phyloP scores from a whole-genome alignment of 306 rosid species.

The Quercus bicolor region DNA sequence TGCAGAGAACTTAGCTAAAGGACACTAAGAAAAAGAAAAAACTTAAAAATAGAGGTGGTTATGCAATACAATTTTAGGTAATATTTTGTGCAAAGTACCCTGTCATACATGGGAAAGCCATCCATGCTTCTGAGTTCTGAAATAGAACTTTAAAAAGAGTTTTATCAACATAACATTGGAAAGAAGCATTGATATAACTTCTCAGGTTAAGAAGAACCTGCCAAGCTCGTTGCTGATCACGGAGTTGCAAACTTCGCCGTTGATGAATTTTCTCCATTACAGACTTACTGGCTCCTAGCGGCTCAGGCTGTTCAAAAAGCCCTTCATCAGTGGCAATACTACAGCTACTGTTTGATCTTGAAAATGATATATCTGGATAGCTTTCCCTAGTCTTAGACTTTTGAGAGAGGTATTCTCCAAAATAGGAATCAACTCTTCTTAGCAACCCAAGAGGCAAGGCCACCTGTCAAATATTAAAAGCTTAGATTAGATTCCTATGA shows the following conservation, averaged over 20 bases:
- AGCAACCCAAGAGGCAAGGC: slow-evolving; percentile 46
- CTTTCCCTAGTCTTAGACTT: slow-evolving; percentile 54
- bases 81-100: background rate
- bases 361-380: slow-evolving; percentile 45
- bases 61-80: background rate
- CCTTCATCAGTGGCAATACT: slow-evolving; percentile 80
- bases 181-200: background rate
- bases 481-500: slow-evolving; percentile 26
- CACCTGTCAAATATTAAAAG: slow-evolving; percentile 63
- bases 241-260: slow-evolving; percentile 62
- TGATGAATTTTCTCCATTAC: slow-evolving; percentile 52
- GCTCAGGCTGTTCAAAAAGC: slow-evolving; percentile 81
- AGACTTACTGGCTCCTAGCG: slow-evolving; percentile 52
- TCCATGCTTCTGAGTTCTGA: background rate
- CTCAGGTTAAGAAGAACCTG: slow-evolving; percentile 49
- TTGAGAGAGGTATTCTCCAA: slow-evolving; percentile 54
- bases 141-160: background rate
- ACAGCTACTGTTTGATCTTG: slow-evolving; percentile 67
- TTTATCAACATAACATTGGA: background rate
- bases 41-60: background rate
- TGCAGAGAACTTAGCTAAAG: background rate
- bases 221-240: slow-evolving; percentile 73
- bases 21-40: background rate
- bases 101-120: background rate
- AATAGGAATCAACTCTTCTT: slow-evolving; percentile 60